These are phyloP conservation scores for Leucocoprinus sp. DNA, from an alignment of 768 basidiomycete species.

Conservation along the genomic window DNA sequence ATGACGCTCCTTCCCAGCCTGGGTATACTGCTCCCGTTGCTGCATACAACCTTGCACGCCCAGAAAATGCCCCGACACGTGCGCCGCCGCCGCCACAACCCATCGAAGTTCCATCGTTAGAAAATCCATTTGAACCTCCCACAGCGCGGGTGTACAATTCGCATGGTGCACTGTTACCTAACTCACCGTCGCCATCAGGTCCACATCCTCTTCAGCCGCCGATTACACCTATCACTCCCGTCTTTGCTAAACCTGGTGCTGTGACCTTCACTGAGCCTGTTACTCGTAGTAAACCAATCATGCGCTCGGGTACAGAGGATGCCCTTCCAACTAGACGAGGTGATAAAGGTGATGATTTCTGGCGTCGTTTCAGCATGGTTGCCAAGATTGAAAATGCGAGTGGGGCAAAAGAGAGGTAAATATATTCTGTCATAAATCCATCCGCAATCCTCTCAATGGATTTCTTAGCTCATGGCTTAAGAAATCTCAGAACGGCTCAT, in stretches of 20 bases:
- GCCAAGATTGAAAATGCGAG: slow-evolving; percentile 54
- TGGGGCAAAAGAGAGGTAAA: slow-evolving; percentile 36
- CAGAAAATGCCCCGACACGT: slow-evolving; percentile 32
- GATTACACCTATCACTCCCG: slow-evolving; percentile 70
- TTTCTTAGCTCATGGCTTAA: slow-evolving; percentile 52
- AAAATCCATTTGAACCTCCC: slow-evolving; percentile 23
- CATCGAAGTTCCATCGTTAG: slow-evolving; percentile 14
- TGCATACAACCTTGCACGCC: slow-evolving; percentile 51
- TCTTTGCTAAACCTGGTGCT: slow-evolving; percentile 55
- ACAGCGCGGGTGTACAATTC: slow-evolving; percentile 4
- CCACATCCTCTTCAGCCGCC: slow-evolving; percentile 68
- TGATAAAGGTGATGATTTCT: slow-evolving; percentile 76
- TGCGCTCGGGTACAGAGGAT: slow-evolving; percentile 64
- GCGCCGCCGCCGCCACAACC: slow-evolving; percentile 16
- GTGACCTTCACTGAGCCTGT: slow-evolving; percentile 38
- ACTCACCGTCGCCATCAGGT: slow-evolving; percentile 15
- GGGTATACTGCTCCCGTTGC: slow-evolving; percentile 68
- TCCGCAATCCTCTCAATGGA: not conserved
- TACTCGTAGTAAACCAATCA: slow-evolving; percentile 36
- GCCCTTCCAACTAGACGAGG: slow-evolving; percentile 59
- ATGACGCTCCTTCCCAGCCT: slow-evolving; percentile 62
- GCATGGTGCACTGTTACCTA: not conserved
- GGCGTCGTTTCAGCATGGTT: slow-evolving; percentile 81
- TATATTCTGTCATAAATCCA: slow-evolving; percentile 1
- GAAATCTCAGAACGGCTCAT: slow-evolving; percentile 48